Base-by-base conservation (phyloP, 441 rosid species). In the Gossypium davidsonii region DNA sequence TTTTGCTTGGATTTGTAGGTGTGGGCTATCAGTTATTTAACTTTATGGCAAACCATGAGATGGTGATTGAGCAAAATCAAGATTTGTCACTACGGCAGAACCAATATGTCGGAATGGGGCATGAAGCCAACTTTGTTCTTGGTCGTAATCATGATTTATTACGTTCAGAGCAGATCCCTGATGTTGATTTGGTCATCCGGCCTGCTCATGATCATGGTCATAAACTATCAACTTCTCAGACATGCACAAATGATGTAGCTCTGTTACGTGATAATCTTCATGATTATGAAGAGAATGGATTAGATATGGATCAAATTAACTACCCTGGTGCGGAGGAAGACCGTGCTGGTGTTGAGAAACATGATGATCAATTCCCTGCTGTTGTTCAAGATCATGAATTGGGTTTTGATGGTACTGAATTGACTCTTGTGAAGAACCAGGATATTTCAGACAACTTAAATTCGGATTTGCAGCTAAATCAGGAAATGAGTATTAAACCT, bases 41-140 rank as follows among this genome's bases (percentile, higher is more conserved):
- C 9, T 18, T 34, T 69, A 69, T 86, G 89, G 85, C 78, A 37
- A 81, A 85, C 72, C 79, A 78, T 18, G 82, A 85, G 74, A 63
- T 85, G 59, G 65, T 85, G 74, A 67, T 84, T 31, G 67, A 76
- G 65, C 80, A 73, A 70, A 85, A 70, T 70, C 79, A 75, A 23
- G 75, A 74, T 70, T 52, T 70, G 37, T 60, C 78, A 39, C 76
- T 73, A 52, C 79, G 75, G 20, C 85, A 82, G 79, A 80, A 79
- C 53, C 82, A 80, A 6, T 79, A 59, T 52, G 21, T 71, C 15
- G 87, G 75, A 31, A 60, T 74, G 39, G 75, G 82, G 51, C 87
- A 76, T 56, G 78, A 82, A 65, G 79, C 25, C 18, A 72, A 77
- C 68, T 64, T 77, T 46, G 79, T 80, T 75, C 77, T 81, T 63